A percentile compares a stretch with the other conserved stretches of the same genome.
Conservation (phyloP, 257 asterid genomes). For the Euphrasia confusa region DNA sequence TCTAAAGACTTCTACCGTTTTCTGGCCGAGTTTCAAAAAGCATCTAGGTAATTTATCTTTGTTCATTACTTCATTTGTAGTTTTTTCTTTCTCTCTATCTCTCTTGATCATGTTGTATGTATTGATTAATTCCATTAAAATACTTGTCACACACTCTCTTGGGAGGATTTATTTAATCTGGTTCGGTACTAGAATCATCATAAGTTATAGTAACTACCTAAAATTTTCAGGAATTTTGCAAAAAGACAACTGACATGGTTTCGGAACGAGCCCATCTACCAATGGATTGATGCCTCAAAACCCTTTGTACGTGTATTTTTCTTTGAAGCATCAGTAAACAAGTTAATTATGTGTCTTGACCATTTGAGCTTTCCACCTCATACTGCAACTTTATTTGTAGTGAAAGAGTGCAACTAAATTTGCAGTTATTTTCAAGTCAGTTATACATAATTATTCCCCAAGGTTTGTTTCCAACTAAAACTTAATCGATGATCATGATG, state of each 20-base stretch:
- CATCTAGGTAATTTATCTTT: conserved; percentile 53
- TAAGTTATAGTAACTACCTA: neutral
- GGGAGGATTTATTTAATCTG: no score
- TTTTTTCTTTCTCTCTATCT: neutral
- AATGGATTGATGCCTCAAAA: conserved; percentile 89
- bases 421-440: neutral
- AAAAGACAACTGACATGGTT: conserved; percentile 97
- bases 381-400: neutral
- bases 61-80: conserved; percentile 7
- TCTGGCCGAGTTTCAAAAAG: conserved; percentile 75
- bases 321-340: conserved; percentile 2
- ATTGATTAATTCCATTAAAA: neutral
- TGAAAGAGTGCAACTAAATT: neutral
- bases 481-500: neutral
- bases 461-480: conserved; percentile 10
- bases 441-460: neutral
- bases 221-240: conserved; percentile 71
- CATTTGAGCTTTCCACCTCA: neutral
- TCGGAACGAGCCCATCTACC: conserved; percentile 89
- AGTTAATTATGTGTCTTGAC: neutral
- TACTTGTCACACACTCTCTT: neutral
- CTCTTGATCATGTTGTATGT: neutral
- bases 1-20: conserved; percentile 52
- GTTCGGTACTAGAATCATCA: no score
- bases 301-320: conserved; percentile 58